Percentiles rank a stretch among this genome's conserved stretches.
Evolutionary conservation across 306 rosid species (phyloP).

Genomic region (Cicer chorassanicum): DNA sequence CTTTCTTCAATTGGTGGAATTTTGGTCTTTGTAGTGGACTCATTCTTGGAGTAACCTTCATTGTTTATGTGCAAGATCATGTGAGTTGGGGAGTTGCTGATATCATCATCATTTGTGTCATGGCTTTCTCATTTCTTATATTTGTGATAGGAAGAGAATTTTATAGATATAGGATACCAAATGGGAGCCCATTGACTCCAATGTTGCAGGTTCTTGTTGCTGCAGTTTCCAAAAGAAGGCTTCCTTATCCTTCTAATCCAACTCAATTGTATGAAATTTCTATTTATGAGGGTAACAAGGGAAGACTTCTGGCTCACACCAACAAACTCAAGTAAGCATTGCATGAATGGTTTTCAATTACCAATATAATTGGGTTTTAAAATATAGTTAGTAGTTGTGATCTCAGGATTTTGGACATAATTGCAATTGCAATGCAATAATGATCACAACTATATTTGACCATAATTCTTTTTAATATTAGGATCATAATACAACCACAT

Average conservation of each 20-base stretch:
- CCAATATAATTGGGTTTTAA: not conserved
- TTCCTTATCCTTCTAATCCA: conserved; percentile 61
- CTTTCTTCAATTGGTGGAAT: conserved; percentile 67
- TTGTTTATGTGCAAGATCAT: conserved; percentile 80
- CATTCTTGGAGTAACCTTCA: conserved; percentile 72
- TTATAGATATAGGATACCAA: conserved; percentile 65
- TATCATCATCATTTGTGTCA: conserved; percentile 60
- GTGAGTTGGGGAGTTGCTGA: conserved; percentile 78
- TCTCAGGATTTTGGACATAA: too few species aligned
- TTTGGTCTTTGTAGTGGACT: conserved; percentile 76
- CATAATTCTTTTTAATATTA: too few species aligned
- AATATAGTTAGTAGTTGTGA: too few species aligned
- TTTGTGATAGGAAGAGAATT: conserved; percentile 62
- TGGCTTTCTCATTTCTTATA: conserved; percentile 67
- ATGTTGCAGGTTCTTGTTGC: conserved; percentile 81
- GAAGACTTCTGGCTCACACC: conserved; percentile 72
- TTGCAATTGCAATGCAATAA: too few species aligned
- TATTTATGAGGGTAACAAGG: conserved; percentile 43
- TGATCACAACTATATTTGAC: too few species aligned
- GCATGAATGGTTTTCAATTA: not conserved
- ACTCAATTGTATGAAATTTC: conserved; percentile 60
- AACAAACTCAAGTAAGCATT: conserved; percentile 71
- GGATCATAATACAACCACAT: too few species aligned
- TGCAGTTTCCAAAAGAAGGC: conserved; percentile 64
- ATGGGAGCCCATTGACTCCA: conserved; percentile 87